Conservation (phyloP, 805 yeast genomes). For the Saccharomycopsis vini region DNA sequence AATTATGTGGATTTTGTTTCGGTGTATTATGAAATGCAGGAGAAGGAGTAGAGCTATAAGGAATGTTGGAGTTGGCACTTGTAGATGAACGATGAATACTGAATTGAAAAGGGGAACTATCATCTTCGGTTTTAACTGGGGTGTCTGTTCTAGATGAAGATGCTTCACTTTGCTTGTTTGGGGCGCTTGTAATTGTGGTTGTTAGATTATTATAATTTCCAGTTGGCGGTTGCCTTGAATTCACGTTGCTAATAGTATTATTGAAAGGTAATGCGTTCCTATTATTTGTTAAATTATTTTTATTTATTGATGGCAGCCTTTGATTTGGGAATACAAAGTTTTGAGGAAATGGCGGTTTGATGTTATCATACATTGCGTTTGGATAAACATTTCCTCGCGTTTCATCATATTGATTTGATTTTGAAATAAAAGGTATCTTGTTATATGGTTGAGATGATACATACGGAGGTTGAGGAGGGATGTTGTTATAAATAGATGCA, state of each 20-base stretch:
- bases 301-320: slow-evolving; percentile 7
- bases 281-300: background rate
- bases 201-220: too few relatives aligned
- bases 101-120: too few relatives aligned
- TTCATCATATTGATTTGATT: slow-evolving; percentile 11
- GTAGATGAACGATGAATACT: slow-evolving; percentile 1
- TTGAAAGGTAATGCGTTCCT: background rate
- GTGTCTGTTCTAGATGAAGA: too few relatives aligned
- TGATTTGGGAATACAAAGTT: slow-evolving; percentile 18
- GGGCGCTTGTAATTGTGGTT: background rate
- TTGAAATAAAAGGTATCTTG: slow-evolving; percentile 12
- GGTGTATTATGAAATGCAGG: slow-evolving; percentile 20
- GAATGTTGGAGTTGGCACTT: slow-evolving; percentile 11
- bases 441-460: too few relatives aligned
- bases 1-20: slow-evolving; percentile 19
- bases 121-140: background rate
- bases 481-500: too few relatives aligned
- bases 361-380: background rate
- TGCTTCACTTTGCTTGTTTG: background rate
- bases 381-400: background rate
- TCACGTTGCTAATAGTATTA: background rate
- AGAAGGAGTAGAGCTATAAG: slow-evolving; percentile 19
- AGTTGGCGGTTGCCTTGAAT: background rate
- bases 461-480: too few relatives aligned
- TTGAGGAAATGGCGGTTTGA: slow-evolving; percentile 4